Evolutionary conservation across 768 basidiomycete genomes (phyloP), one percentile per base, ranked within the genome.

Genomic region (Collybiopsis luxurians): DNA sequence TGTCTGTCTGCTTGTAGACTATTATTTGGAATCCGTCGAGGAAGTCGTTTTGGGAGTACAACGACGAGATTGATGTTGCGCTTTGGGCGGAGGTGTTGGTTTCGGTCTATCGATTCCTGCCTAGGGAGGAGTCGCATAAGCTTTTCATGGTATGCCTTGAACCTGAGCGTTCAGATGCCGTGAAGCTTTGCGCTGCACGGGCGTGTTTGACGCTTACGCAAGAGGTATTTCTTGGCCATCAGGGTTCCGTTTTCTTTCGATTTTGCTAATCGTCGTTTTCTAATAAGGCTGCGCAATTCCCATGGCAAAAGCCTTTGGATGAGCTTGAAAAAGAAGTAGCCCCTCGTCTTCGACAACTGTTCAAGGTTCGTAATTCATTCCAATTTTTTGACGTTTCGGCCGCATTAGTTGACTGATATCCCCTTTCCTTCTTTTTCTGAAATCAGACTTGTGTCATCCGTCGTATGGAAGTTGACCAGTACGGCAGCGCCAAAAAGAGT

Each of bases 151-250:
- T 75, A 13, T 90, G 90, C 60, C 66, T 92, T 40, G 84, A 88
- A 55, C 83, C 91, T 9, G 89, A 92, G 62, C 81, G 88, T 28
- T 87, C 90, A 1, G 89, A 92, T 24, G 87, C 87, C 1, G 83
- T 91, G 61, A 94, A 94, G 74, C 82, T 87, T 11, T 83, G 83
- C 57, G 92, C 80, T 2, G 76, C 94, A 53, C 84, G 87, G 59
- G 90, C 92, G 2, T 85, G 81, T 61, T 69, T 90, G 39, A 89
- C 84, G 0, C 66, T 93, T 30, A 73, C 79, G 6, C 77, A 83
- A 52, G 91, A 95, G 75, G 88, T 85, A 64, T 15, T 51, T 26
- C 9, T 24, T n/a, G 21, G n/a, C n/a, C n/a, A n/a, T n/a, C n/a
- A n/a, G n/a, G n/a, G n/a, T n/a, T n/a, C n/a, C n/a, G n/a, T n/a